phyloP scores from a whole-genome alignment of 495 filamentous ascomycete species.

The Trichoderma virens region DNA sequence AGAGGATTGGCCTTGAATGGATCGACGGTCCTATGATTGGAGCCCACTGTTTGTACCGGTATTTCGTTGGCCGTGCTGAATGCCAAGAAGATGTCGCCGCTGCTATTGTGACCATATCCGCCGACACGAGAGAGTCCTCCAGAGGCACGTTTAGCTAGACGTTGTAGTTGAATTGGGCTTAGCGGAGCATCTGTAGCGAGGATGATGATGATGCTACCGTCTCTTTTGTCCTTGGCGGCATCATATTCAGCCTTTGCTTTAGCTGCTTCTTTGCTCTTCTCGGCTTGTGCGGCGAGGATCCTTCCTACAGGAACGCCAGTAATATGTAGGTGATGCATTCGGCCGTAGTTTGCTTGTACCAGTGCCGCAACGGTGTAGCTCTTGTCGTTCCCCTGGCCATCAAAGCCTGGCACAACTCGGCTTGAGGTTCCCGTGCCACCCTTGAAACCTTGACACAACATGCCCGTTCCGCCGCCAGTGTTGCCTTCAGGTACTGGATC shows the following conservation, averaged over 20 bases:
- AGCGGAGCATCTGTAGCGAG: conserved; percentile 46
- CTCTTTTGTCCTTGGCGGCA: conserved; percentile 16
- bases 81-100: conserved; percentile 47
- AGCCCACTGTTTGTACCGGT: conserved; percentile 28
- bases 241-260: neutral
- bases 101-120: conserved; percentile 40
- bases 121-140: conserved; percentile 42
- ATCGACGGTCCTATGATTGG: conserved; percentile 16
- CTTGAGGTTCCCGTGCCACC: conserved; percentile 45
- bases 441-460: conserved; percentile 45
- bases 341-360: conserved; percentile 46
- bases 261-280: conserved; percentile 16
- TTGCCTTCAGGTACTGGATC: conserved; percentile 41
- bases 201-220: conserved; percentile 48
- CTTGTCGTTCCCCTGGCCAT: conserved; percentile 17
- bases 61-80: conserved; percentile 43
- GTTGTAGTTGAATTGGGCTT: conserved; percentile 40
- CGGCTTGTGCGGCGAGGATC: conserved; percentile 22
- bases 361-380: conserved; percentile 43
- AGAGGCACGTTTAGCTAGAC: conserved; percentile 44
- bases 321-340: conserved; percentile 34
- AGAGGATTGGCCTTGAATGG: conserved; percentile 31
- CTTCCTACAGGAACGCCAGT: conserved; percentile 43
- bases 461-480: conserved; percentile 46
- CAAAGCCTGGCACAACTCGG: conserved; percentile 32